These are phyloP conservation scores for Plantago major DNA, from an alignment of 257 asterid species.

Conservation along the genomic window DNA sequence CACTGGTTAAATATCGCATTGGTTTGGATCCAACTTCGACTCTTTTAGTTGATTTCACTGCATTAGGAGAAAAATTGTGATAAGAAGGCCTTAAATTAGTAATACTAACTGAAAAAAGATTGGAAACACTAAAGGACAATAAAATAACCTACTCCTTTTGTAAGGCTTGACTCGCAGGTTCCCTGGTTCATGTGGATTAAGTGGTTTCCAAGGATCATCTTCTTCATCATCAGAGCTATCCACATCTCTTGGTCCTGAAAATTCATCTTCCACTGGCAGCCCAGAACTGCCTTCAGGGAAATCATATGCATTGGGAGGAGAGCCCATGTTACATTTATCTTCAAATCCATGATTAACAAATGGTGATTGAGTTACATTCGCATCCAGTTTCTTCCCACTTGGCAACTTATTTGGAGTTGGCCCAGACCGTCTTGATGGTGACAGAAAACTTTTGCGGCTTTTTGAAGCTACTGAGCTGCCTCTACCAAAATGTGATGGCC, in stretches of 20 bases:
- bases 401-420: slow-evolving; percentile 48
- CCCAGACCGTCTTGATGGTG: slow-evolving; percentile 53
- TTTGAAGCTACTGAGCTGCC: slow-evolving; percentile 44
- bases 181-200: slow-evolving; percentile 93
- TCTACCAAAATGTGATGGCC: slow-evolving; percentile 28
- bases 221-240: slow-evolving; percentile 46
- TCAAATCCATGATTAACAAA: slow-evolving; percentile 32
- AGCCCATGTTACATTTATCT: slow-evolving; percentile 30
- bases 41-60: slow-evolving; percentile 59
- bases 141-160: slow-evolving; percentile 48
- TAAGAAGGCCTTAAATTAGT: slow-evolving; percentile 12
- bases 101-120: neutral
- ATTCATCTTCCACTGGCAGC: slow-evolving; percentile 38
- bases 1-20: slow-evolving; percentile 33
- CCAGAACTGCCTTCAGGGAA: slow-evolving; percentile 36
- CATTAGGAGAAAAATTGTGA: slow-evolving; percentile 26
- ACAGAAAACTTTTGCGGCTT: slow-evolving; percentile 50
- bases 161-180: slow-evolving; percentile 72
- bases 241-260: slow-evolving; percentile 42
- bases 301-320: slow-evolving; percentile 36
- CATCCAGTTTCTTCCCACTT: slow-evolving; percentile 44
- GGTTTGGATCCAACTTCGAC: slow-evolving; percentile 37
- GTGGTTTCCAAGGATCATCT: slow-evolving; percentile 88
- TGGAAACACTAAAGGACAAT: slow-evolving; percentile 15
- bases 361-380: slow-evolving; percentile 36